Conservation (phyloP, 2,329 filamentous ascomycete genomes). For the Colletotrichum euphorbiae region DNA sequence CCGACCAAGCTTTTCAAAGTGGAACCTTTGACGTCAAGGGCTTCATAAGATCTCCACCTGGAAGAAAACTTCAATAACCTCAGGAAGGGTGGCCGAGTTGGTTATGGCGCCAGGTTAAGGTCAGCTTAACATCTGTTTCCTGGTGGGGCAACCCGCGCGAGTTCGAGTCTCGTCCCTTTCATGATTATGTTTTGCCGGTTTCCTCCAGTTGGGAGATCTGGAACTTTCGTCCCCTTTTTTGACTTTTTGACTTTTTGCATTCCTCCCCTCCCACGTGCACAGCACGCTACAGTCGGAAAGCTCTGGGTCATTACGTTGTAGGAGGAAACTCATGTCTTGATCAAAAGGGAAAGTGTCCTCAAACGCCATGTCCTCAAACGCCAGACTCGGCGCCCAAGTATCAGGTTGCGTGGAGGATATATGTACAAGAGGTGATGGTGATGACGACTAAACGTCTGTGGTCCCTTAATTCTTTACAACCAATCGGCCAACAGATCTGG, state of each 20-base stretch:
- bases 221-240: background rate
- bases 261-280: too few species aligned
- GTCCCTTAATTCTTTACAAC: constrained; percentile 21
- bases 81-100: constrained; percentile 40
- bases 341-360: background rate
- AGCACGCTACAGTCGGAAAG: background rate
- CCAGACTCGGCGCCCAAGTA: constrained; percentile 5
- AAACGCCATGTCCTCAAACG: constrained; percentile 11
- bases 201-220: background rate
- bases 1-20: background rate
- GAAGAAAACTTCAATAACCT: background rate
- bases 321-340: background rate
- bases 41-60: background rate
- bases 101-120: constrained; percentile 41
- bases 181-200: background rate
- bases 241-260: background rate
- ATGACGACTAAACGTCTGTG: background rate
- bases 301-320: background rate
- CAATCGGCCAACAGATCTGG: background rate
- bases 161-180: constrained; percentile 40
- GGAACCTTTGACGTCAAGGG: background rate
- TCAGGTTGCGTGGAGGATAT: constrained; percentile 14
- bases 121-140: constrained; percentile 41
- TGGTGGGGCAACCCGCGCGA: constrained; percentile 40
- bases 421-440: constrained; percentile 17